A percentile compares a stretch with the other conserved stretches of the same genome.
Conservation (phyloP, 805 yeast genomes). For the Cyberlindnera euphorbiae region DNA sequence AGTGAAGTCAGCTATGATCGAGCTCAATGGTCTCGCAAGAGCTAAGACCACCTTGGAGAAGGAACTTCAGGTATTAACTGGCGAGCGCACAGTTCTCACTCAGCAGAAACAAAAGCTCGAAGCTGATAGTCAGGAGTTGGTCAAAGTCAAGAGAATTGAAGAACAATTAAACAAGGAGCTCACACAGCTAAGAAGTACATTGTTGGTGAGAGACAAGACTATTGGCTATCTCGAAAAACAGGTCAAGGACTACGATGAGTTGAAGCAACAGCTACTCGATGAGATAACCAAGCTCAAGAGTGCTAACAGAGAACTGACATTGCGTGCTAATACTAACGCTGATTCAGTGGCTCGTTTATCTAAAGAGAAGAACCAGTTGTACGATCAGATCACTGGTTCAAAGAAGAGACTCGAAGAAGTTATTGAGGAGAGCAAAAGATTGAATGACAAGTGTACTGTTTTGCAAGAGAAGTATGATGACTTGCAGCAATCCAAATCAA, state of each 20-base stretch:
- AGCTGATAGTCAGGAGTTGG: conserved; percentile 14
- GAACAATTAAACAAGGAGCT: conserved; percentile 22
- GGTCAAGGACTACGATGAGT: conserved; percentile 32
- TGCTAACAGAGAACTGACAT: conserved; percentile 25
- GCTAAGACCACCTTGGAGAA: conserved; percentile 17
- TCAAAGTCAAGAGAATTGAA: conserved; percentile 21
- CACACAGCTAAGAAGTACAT: conserved; percentile 8
- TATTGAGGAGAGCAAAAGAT: conserved; percentile 35
- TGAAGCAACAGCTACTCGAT: conserved; percentile 22
- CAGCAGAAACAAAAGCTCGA: conserved; percentile 21
- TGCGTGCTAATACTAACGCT: conserved; percentile 29
- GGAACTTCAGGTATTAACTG: conserved; percentile 18
- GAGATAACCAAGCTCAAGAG: conserved; percentile 23
- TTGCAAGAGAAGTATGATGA: conserved; percentile 36
- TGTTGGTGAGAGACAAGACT: conserved; percentile 34
- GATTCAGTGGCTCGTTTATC: conserved; percentile 26
- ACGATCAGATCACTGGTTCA: conserved; percentile 36
- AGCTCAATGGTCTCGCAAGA: conserved; percentile 13
- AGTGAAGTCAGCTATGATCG: conserved; percentile 6
- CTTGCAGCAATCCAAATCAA: conserved; percentile 30
- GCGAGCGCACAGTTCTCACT: conserved; percentile 18
- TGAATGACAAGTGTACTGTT: conserved; percentile 37
- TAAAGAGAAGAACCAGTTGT: conserved; percentile 34
- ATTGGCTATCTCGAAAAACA: conserved; percentile 36
- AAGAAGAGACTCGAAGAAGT: conserved; percentile 32